Base-by-base conservation (phyloP, 495 filamentous ascomycete species). In the Lentithecium fluviatile region DNA sequence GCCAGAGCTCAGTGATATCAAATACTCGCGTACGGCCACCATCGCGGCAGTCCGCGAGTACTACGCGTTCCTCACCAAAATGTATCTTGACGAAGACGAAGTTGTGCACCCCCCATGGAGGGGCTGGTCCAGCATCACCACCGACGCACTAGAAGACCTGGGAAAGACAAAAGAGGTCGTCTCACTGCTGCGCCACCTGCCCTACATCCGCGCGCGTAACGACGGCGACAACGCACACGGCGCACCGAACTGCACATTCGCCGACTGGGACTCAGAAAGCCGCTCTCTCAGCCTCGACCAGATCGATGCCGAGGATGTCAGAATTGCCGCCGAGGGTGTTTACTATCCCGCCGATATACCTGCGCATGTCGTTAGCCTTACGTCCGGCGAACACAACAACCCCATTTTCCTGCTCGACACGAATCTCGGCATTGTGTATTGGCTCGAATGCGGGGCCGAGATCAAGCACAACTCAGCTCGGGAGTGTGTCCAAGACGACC, bases 61-160 rank as follows among this genome's bases (percentile, higher is more conserved):
- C 26, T 52, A 52, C 29, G 6, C 5, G 4, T 52, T 52, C 24
- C 49, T 52, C 26, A 34, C 49, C 13, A 52, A 52, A 17, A 29
- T 52, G 24, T 52, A 52, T 24, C 23, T 52, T 3, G n/a, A 29
- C n/a, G 49, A 29, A 8, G 24, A 24, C 6, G 2, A 29, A 2
- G 17, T 52, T 21, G 34, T 52, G 3, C 2, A 52, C 10, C 29
- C 49, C 6, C 49, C 49, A 10, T 12, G 2, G 13, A 8, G 12
- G 29, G 49, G 49, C 23, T 52, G 49, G 49, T 2, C 20, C 24
- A 32, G 7, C 20, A 52, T 52, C 23, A 52, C 15, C n/a, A 13
- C 49, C 49, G 10, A 8, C 49, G 2, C 24, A 5, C n/a, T n/a
- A n/a, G 6, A 4, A 2, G n/a, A 24, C 13, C 17, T 52, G 29